Base-by-base conservation (phyloP, 257 asterid genomes). In the Anisodus acutangulus region DNA sequence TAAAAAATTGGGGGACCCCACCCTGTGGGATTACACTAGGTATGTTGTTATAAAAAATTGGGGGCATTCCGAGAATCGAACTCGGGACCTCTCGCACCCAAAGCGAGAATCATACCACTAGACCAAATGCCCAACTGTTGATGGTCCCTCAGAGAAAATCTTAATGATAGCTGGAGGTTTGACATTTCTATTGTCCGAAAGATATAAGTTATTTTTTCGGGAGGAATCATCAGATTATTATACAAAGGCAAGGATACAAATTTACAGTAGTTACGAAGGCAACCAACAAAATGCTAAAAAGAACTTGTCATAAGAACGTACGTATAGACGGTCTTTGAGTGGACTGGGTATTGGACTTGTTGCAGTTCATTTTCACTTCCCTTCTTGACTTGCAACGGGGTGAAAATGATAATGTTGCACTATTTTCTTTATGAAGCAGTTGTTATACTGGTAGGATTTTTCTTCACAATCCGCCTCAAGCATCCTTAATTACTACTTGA, bases 41-140 rank as follows among this genome's bases (percentile, higher is more conserved):
- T 22, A 22, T 22, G 26, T 22, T 22, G 26, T 22, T 22, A 0
- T 22, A 22, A 22, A 22, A 22, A 22, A 22, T 22, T 22, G 1
- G 97, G 97, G 94, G 95, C 98, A 92, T 91, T 93, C 93, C 93
- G 89, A 91, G 92, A 90, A 91, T 95, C 85, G 91, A 93, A 91
- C 92, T 90, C 89, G 87, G 89, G 96, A 90, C 96, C 95, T 90
- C 93, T 88, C 93, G 93, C 94, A 89, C 96, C 96, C 93, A 68
- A 88, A 95, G 94, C 90, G 89, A 89, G 97, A 93, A 92, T 94
- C 97, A 91, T 94, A 89, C 94, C 97, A 90, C 95, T 91, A 92
- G 94, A 91, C 97, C 98, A 91, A 93, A 89, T 92, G 95, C 94
- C 93, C 97, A 41, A 6, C 2, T 31, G 35, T 31, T 31, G 35